Conservation (phyloP, 2,329 filamentous ascomycete species). For the Aspergillus sp. region DNA sequence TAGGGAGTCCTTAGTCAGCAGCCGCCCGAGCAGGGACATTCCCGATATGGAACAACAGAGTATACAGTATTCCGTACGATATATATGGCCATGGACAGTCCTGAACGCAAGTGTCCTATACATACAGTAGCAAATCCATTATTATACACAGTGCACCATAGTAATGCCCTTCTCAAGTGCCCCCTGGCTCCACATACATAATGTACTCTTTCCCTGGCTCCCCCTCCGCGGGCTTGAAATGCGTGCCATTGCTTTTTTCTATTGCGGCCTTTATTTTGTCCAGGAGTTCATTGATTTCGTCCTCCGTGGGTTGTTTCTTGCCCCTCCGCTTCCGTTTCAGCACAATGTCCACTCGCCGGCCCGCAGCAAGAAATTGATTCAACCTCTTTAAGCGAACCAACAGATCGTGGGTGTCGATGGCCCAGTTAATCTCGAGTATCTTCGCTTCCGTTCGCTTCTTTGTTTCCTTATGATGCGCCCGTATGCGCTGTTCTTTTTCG, state of each 20-base stretch:
- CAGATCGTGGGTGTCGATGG: slow-evolving; percentile 67
- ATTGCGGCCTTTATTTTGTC: slow-evolving; percentile 39
- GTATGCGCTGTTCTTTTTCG: slow-evolving; percentile 35
- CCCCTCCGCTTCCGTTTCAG: slow-evolving; percentile 60
- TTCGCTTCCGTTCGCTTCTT: slow-evolving; percentile 44
- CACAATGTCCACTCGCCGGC: slow-evolving; percentile 63
- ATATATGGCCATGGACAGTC: no score
- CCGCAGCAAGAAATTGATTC: slow-evolving; percentile 60
- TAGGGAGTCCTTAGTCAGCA: slow-evolving; percentile 29
- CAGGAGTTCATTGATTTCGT: slow-evolving; percentile 55
- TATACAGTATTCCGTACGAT: no score
- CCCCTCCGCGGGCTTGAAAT: slow-evolving; percentile 34
- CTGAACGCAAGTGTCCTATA: no score
- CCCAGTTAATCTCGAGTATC: slow-evolving; percentile 84
- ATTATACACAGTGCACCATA: background rate
- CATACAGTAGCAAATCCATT: no score
- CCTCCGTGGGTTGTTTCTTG: slow-evolving; percentile 49
- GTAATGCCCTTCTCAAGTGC: slow-evolving; percentile 2
- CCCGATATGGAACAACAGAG: no score
- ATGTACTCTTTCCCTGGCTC: slow-evolving; percentile 28
- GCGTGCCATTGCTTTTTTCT: slow-evolving; percentile 33
- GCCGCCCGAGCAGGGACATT: slow-evolving; percentile 28
- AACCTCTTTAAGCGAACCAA: slow-evolving; percentile 60
- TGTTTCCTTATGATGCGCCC: slow-evolving; percentile 30
- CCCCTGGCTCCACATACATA: slow-evolving; percentile 29